phyloP scores from a whole-genome alignment of 2,329 filamentous ascomycete species.

The Talaromyces funiculosus region DNA sequence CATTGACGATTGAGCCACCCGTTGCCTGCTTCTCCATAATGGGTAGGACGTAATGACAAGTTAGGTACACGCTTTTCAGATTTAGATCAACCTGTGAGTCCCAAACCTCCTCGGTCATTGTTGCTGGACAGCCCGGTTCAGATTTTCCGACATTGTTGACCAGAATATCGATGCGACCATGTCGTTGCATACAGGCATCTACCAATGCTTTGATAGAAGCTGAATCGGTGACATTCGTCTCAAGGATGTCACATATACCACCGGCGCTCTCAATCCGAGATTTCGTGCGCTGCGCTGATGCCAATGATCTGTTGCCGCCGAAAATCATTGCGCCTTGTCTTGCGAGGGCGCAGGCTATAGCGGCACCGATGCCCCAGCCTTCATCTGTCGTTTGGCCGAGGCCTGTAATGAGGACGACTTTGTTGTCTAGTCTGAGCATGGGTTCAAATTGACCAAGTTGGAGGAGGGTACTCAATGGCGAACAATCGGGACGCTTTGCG shows the following conservation, averaged over 20 bases:
- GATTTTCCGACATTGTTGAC: slow-evolving; percentile 56
- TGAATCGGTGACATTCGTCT: slow-evolving; percentile 24
- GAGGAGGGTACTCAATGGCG: background rate
- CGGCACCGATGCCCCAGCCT: slow-evolving; percentile 9
- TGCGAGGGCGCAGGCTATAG: slow-evolving; percentile 36
- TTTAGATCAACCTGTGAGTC: slow-evolving; percentile 45
- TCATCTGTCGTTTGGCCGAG: slow-evolving; percentile 3
- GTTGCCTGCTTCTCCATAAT: slow-evolving; percentile 29
- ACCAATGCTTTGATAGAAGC: slow-evolving; percentile 49
- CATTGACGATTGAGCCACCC: slow-evolving; percentile 36
- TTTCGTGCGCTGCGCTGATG: slow-evolving; percentile 37
- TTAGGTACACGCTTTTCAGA: slow-evolving; percentile 35
- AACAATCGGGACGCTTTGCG: background rate
- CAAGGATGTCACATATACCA: slow-evolving; percentile 16
- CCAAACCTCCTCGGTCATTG: slow-evolving; percentile 47
- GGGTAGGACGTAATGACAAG: slow-evolving; percentile 30
- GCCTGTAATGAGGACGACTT: slow-evolving; percentile 11
- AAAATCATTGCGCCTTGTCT: slow-evolving; percentile 47
- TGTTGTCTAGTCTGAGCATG: background rate
- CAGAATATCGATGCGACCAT: slow-evolving; percentile 54
- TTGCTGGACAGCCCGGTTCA: slow-evolving; percentile 47
- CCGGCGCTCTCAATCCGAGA: slow-evolving; percentile 30
- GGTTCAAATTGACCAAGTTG: background rate
- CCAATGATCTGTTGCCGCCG: slow-evolving; percentile 46
- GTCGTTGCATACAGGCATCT: slow-evolving; percentile 46